Evolutionary conservation across 306 rosid genomes (phyloP).

Genomic region (Pyrus communis): DNA sequence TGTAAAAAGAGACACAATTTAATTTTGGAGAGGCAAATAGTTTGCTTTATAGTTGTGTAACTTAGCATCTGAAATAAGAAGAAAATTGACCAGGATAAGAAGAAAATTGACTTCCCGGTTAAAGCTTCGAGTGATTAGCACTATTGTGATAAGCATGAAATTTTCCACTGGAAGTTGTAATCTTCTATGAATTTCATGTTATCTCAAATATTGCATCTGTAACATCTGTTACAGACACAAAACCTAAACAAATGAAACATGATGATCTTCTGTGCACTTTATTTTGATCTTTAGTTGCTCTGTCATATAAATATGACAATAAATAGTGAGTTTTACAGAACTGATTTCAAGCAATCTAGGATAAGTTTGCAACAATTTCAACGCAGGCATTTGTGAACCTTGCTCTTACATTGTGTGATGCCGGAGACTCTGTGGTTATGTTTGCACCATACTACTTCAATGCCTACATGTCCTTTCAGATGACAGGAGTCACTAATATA

Average conservation of each 20-base stretch:
- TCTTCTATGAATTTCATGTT: not conserved
- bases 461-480: conserved; percentile 86
- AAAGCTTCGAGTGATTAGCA: not conserved
- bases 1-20: not conserved
- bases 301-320: not conserved
- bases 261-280: not conserved
- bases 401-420: conserved; percentile 91
- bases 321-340: not conserved
- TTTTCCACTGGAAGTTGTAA: not conserved
- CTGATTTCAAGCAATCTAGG: conserved; percentile 11
- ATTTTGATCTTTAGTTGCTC: not conserved
- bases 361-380: conserved; percentile 10
- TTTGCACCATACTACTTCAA: conserved; percentile 96
- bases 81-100: not conserved
- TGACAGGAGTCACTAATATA: conserved; percentile 88
- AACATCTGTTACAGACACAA: not conserved
- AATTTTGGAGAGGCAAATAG: not conserved
- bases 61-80: not conserved
- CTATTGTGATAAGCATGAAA: not conserved
- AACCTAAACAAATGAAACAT: not conserved
- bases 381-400: conserved; percentile 94
- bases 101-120: not conserved
- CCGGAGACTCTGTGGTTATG: conserved; percentile 85
- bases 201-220: not conserved
- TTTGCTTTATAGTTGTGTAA: not conserved